Conservation (phyloP, 1,284 basidiomycete genomes). For the Flammula alnicola region DNA sequence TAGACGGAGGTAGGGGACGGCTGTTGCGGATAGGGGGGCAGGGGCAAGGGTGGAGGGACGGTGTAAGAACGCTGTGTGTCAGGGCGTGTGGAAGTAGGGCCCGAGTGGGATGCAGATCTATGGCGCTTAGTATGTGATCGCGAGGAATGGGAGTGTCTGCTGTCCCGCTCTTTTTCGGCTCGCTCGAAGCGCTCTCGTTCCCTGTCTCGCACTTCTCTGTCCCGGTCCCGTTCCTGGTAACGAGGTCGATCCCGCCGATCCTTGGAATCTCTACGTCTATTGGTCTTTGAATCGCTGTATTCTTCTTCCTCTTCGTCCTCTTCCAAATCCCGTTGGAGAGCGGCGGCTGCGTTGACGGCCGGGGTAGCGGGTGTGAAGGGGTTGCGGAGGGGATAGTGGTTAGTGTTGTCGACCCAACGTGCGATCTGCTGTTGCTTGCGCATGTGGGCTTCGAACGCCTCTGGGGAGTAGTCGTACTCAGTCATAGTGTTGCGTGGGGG, state of each 20-base stretch:
- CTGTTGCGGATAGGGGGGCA: constrained; percentile 14
- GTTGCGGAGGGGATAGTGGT: constrained; percentile 23
- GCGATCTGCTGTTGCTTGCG: constrained; percentile 35
- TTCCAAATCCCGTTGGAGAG: no score
- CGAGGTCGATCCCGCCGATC: constrained; percentile 14
- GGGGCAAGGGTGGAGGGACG: constrained; percentile 22
- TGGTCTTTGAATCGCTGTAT: constrained; percentile 12
- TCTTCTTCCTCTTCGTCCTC: constrained; percentile 17
- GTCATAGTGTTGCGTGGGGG: constrained; percentile 31
- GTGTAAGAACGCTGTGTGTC: constrained; percentile 24
- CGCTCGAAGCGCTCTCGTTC: no score
- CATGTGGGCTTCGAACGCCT: constrained; percentile 36
- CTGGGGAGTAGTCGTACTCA: constrained; percentile 41
- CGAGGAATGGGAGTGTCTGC: constrained; percentile 10
- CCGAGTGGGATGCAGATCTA: constrained; percentile 29
- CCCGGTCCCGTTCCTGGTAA: constrained; percentile 15
- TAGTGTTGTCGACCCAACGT: constrained; percentile 36
- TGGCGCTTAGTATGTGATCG: constrained; percentile 20
- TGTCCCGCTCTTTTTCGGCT: constrained; percentile 1
- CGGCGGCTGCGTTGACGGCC: constrained; percentile 24
- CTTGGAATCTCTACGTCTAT: constrained; percentile 11
- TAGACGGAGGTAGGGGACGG: constrained; percentile 5
- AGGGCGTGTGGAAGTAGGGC: constrained; percentile 14
- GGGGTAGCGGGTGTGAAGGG: constrained; percentile 35
- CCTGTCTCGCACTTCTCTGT: no score